Conservation (phyloP, 768 basidiomycete species). For the Leccinum pellstonianum region DNA sequence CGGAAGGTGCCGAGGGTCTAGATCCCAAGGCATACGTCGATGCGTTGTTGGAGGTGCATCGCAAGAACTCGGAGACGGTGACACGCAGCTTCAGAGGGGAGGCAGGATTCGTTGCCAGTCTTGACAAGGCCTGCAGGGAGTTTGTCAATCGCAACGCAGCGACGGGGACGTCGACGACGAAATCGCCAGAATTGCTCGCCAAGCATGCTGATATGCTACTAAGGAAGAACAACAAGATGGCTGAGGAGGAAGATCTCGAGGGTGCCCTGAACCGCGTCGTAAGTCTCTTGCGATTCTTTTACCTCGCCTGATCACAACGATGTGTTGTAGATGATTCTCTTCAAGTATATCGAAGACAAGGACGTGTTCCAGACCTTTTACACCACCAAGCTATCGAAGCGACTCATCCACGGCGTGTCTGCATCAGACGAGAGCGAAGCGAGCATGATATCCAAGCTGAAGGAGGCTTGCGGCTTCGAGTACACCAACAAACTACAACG, state of each 20-base stretch:
- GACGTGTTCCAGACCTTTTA: constrained; percentile 99
- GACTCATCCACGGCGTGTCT: constrained; percentile 86
- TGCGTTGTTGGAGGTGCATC: constrained; percentile 85
- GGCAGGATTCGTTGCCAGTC: constrained; percentile 87
- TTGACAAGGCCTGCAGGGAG: constrained; percentile 94
- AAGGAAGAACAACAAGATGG: constrained; percentile 93
- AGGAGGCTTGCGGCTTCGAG: constrained; percentile 95
- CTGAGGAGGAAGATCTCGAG: constrained; percentile 81
- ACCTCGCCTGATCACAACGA: constrained; percentile 2
- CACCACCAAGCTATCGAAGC: constrained; percentile 88
- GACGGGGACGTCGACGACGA: constrained; percentile 78
- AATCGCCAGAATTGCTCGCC: constrained; percentile 89
- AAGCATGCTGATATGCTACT: constrained; percentile 89
- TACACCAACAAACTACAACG: constrained; percentile 94
- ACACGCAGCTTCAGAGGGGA: constrained; percentile 88
- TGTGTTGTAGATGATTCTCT: constrained; percentile 78
- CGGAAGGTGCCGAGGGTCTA: constrained; percentile 54
- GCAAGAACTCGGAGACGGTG: constrained; percentile 88
- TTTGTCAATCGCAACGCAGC: constrained; percentile 94
- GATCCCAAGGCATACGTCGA: constrained; percentile 96
- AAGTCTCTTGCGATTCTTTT: constrained; percentile 28
- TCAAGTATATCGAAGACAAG: constrained; percentile 99
- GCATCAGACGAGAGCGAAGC: constrained; percentile 96
- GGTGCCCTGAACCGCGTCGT: constrained; percentile 89
- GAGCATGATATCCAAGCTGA: constrained; percentile 97